Conservation (phyloP, 2,329 filamentous ascomycete species). For the Metarhizium guizhouense region DNA sequence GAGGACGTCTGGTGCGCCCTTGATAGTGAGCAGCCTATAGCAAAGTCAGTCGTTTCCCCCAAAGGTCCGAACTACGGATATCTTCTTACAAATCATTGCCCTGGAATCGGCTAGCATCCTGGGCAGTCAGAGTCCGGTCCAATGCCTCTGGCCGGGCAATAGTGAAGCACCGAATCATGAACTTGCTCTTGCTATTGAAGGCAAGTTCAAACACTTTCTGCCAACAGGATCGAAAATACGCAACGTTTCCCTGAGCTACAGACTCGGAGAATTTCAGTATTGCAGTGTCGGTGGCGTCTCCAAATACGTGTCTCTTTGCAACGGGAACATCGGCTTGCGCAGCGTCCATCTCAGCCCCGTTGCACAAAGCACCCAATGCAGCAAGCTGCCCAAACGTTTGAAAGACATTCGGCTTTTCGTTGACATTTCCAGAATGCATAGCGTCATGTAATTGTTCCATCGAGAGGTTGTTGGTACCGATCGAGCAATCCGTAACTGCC, state of each 20-base stretch:
- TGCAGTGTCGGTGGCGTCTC: conserved; percentile 70
- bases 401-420: conserved; percentile 24
- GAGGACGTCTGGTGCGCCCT: conserved; percentile 69
- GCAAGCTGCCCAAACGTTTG: conserved; percentile 45
- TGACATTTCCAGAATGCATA: conserved; percentile 14
- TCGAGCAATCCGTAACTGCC: conserved; percentile 60
- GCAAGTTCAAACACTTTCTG: conserved; percentile 57
- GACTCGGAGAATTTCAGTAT: conserved; percentile 63
- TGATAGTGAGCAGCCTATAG: conserved; percentile 56
- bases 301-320: conserved; percentile 54
- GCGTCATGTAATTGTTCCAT: conserved; percentile 40
- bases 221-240: conserved; percentile 53
- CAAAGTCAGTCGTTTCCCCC: not conserved
- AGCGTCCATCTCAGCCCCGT: conserved; percentile 66
- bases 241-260: conserved; percentile 42
- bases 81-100: conserved; percentile 28
- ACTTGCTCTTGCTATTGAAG: conserved; percentile 81
- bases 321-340: conserved; percentile 51
- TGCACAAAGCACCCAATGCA: conserved; percentile 58
- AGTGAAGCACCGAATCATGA: conserved; percentile 59
- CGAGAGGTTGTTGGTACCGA: conserved; percentile 41
- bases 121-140: conserved; percentile 27
- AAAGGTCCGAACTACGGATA: not conserved
- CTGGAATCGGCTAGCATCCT: conserved; percentile 25
- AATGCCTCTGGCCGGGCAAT: conserved; percentile 25